Percentiles rank a stretch among this genome's conserved stretches.
Conservation (phyloP, 495 filamentous ascomycete species). For the Antarctomyces pellizariae region DNA sequence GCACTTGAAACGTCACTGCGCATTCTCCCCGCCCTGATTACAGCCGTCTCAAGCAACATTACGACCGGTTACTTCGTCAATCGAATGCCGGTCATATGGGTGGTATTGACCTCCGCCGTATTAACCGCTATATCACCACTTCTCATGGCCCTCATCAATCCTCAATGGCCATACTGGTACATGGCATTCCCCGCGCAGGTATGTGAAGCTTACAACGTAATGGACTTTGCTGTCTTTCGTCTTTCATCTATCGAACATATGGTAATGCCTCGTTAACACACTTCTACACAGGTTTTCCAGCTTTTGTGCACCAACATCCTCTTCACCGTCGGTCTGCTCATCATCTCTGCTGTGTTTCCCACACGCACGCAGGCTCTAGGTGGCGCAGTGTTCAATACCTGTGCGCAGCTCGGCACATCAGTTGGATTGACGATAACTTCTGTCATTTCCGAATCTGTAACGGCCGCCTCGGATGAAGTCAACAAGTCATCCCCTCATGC, state of each 20-base stretch:
- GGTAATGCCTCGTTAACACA: no score
- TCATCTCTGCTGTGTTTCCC: constrained; percentile 32
- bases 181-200: constrained; percentile 26
- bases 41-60: constrained; percentile 27
- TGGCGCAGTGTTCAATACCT: constrained; percentile 40
- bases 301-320: no score
- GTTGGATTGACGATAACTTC: constrained; percentile 32
- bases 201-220: constrained; percentile 19
- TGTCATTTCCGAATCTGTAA: constrained; percentile 28
- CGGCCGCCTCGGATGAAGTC: constrained; percentile 7
- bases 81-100: constrained; percentile 21
- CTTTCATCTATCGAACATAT: no score
- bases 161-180: constrained; percentile 32
- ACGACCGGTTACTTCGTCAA: constrained; percentile 30
- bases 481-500: neutral
- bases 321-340: constrained; percentile 35
- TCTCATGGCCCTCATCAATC: constrained; percentile 22
- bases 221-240: no score
- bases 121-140: constrained; percentile 26
- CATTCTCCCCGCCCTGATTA: constrained; percentile 29
- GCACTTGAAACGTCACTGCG: constrained; percentile 25
- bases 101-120: constrained; percentile 21
- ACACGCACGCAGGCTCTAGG: constrained; percentile 32
- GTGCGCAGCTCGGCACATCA: constrained; percentile 33
- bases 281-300: no score